A percentile compares a stretch with the other conserved stretches of the same genome.
Conservation (phyloP, 768 basidiomycete genomes). For the Tremella yokohamensis region DNA sequence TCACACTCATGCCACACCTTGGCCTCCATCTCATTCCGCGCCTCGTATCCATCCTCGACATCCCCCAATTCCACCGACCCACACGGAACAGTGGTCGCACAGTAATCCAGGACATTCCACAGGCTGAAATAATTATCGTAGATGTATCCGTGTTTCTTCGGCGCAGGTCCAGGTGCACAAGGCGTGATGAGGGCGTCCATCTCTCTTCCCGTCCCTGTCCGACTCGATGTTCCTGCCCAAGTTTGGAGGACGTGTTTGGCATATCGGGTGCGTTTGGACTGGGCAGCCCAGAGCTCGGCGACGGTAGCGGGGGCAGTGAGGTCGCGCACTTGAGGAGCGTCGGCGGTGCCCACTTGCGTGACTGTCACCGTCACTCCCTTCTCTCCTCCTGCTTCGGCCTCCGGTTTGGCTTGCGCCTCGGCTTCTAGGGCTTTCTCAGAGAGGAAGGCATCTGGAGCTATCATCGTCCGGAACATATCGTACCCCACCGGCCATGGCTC, state of each 20-base stretch:
- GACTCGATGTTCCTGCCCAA: not conserved
- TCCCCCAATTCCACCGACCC: slow-evolving; percentile 43
- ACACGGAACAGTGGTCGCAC: not conserved
- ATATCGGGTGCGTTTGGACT: slow-evolving; percentile 9
- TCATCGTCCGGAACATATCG: no score
- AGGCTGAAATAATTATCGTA: slow-evolving; percentile 64
- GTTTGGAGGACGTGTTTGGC: slow-evolving; percentile 5
- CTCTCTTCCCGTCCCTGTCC: slow-evolving; percentile 12
- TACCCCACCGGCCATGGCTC: no score
- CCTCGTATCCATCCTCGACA: slow-evolving; percentile 35
- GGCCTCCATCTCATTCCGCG: slow-evolving; percentile 55
- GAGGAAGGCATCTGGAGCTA: no score
- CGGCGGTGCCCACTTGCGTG: no score
- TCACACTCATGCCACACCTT: slow-evolving; percentile 55
- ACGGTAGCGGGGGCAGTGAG: slow-evolving; percentile 16
- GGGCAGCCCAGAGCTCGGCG: slow-evolving; percentile 13
- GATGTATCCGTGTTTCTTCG: slow-evolving; percentile 62
- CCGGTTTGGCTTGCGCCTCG: no score
- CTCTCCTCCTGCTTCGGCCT: no score
- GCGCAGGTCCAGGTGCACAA: slow-evolving; percentile 58
- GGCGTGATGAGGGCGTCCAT: slow-evolving; percentile 17
- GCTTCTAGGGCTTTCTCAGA: no score
- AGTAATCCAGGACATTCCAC: slow-evolving; percentile 55
- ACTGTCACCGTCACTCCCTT: no score
- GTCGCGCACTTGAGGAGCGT: slow-evolving; percentile 20